Base-by-base conservation (phyloP, 2,329 filamentous ascomycete genomes). In the Alternaria viburni region DNA sequence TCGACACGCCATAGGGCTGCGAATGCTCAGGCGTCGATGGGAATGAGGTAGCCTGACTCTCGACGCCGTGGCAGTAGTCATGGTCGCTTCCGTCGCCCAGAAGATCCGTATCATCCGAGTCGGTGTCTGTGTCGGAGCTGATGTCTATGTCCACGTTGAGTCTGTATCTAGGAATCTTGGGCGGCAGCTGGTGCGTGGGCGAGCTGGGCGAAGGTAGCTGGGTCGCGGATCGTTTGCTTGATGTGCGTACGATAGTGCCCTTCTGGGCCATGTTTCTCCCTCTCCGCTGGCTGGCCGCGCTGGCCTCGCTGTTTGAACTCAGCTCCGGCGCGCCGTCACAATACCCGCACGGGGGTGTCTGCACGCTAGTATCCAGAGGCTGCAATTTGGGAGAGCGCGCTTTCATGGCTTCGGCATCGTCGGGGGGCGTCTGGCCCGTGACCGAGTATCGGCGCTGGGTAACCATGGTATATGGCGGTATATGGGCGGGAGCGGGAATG, bases 361-460 rank as follows among this genome's bases (percentile, higher is more conserved):
- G 74, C 50, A 77, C 75, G 61, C 64, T 74, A 46, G 77, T 78
- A 66, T 79, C 76, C 41, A 79, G 75, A 11, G 76, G 71, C 66
- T 78, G 75, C 44, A 77, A 71, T 64, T 79, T 79, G 23, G 77
- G 75, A 9, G 76, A 78, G 62, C 69, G 67, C 50, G 74, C 71
- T 62, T 77, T 77, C 65, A 78, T 65, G 63, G 71, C 69, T 36
- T 72, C 74, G 15, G 72, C 74, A 57, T 76, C 69, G 68, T 79
- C 75, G 10, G 76, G 76, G 47, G 76, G 76, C 51, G 74, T 78
- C 65, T 78, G 74, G 57, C 77, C 77, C 9, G 77, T 78, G 58
- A 79, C 75, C 21, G 76, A 78, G 68, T 79, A 79, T 57, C 77
- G 71, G 49, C 77, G 76, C 66, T 79, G 77, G 57, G 74, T 68